phyloP scores from a whole-genome alignment of 805 yeast species.

The Cyberlindnera samutprakarnensis region DNA sequence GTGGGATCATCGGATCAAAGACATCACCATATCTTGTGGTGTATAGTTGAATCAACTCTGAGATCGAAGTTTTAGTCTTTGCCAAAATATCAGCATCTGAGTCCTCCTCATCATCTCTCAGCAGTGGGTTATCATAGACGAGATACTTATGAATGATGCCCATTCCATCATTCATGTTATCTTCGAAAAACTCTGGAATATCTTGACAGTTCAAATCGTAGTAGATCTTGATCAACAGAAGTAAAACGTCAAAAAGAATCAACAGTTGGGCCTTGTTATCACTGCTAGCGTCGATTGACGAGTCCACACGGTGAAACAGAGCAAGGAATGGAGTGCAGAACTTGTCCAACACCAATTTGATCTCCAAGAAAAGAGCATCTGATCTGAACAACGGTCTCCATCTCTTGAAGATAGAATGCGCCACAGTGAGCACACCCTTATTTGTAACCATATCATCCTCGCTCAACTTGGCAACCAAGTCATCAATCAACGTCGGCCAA shows the following conservation, averaged over 20 bases:
- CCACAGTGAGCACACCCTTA: constrained; percentile 82
- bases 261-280: constrained; percentile 43
- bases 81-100: constrained; percentile 63
- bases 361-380: constrained; percentile 82
- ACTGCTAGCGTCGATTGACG: constrained; percentile 41
- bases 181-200: constrained; percentile 96
- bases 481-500: constrained; percentile 76
- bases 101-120: constrained; percentile 55
- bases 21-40: constrained; percentile 89
- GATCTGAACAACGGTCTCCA: constrained; percentile 95
- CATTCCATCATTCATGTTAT: constrained; percentile 74
- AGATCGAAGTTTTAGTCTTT: constrained; percentile 70
- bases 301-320: constrained; percentile 63
- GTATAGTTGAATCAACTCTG: constrained; percentile 80
- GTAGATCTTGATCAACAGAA: constrained; percentile 71
- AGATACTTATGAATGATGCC: constrained; percentile 75
- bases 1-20: constrained; percentile 68
- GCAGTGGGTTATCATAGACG: constrained; percentile 44
- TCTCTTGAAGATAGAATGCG: constrained; percentile 91
- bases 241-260: constrained; percentile 60
- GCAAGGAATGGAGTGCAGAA: constrained; percentile 74
- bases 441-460: constrained; percentile 62
- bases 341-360: constrained; percentile 75
- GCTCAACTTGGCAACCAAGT: constrained; percentile 60
- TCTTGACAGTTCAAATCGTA: constrained; percentile 96